Percentiles rank a stretch among this genome's conserved stretches.
Conservation (phyloP, 495 filamentous ascomycete genomes). For the Echria macrotheca region DNA sequence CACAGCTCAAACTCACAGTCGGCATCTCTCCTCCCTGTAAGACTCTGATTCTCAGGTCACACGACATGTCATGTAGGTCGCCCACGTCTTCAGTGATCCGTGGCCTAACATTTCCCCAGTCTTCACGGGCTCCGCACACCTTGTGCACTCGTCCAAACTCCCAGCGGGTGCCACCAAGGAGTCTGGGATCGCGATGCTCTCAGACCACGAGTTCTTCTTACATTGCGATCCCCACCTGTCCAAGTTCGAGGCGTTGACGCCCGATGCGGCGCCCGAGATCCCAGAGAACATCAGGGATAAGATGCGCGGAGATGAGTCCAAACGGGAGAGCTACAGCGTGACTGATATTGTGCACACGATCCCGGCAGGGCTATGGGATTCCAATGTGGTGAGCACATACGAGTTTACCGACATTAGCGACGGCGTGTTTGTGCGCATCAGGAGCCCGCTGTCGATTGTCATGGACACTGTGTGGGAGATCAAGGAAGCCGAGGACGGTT, state of each 20-base stretch:
- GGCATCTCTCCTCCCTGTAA: no score
- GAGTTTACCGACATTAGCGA: constrained; percentile 37
- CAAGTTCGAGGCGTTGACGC: constrained; percentile 28
- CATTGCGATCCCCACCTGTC: constrained; percentile 38
- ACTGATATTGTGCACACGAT: constrained; percentile 36
- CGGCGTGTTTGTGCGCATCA: constrained; percentile 41
- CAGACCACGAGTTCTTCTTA: constrained; percentile 49
- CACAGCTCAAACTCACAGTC: no score
- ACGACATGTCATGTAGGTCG: constrained; percentile 26
- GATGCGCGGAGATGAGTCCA: not conserved
- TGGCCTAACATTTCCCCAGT: constrained; percentile 22
- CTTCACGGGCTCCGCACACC: constrained; percentile 34
- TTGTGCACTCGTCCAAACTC: constrained; percentile 55
- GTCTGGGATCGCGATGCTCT: constrained; percentile 56
- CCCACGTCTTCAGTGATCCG: not conserved
- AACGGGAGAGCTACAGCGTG: constrained; percentile 20
- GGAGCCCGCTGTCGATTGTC: constrained; percentile 38
- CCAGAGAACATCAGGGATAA: constrained; percentile 18
- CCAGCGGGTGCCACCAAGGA: constrained; percentile 50
- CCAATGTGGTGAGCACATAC: constrained; percentile 40
- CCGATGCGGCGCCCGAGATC: constrained; percentile 12
- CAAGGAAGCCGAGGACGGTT: constrained; percentile 12
- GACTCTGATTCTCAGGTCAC: not conserved
- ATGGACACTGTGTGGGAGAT: constrained; percentile 45
- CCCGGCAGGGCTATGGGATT: constrained; percentile 40